phyloP scores from a whole-genome alignment of 2,329 filamentous ascomycete genomes.

The Bipolaris sorokiniana region DNA sequence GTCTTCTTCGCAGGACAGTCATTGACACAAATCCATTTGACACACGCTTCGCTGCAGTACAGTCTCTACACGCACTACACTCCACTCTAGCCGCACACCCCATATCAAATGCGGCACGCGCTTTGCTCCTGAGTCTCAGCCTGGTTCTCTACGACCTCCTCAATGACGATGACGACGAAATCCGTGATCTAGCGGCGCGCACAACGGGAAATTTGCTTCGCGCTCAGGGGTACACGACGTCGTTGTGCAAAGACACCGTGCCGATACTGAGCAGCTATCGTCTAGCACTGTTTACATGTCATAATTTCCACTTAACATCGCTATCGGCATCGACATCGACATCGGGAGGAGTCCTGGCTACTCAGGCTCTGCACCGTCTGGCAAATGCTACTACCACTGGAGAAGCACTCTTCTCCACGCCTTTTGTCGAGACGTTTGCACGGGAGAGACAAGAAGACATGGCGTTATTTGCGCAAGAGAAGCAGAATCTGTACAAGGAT shows the following conservation, averaged over 20 bases:
- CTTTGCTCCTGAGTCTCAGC: constrained; percentile 32
- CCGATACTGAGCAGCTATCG: constrained; percentile 57
- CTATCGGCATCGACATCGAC: neutral
- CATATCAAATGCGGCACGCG: constrained; percentile 11
- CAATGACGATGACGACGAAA: constrained; percentile 90
- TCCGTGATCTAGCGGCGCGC: constrained; percentile 69
- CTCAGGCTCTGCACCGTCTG: constrained; percentile 49
- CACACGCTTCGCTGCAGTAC: constrained; percentile 65
- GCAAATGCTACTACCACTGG: constrained; percentile 32
- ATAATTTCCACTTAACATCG: constrained; percentile 39
- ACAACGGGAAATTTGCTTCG: constrained; percentile 58
- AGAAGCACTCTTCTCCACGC: neutral
- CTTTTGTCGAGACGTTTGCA: constrained; percentile 32
- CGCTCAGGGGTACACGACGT: constrained; percentile 6
- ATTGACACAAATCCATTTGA: constrained; percentile 61
- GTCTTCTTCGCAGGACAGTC: constrained; percentile 39
- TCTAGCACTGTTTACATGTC: constrained; percentile 44
- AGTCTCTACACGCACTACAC: constrained; percentile 59
- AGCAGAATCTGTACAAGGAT: constrained; percentile 93
- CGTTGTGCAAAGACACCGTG: constrained; percentile 47
- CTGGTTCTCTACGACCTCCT: constrained; percentile 55
- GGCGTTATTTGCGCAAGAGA: constrained; percentile 83
- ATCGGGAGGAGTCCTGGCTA: constrained; percentile 41
- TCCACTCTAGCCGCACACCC: constrained; percentile 27
- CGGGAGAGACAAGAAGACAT: constrained; percentile 59